Percentiles rank a stretch among this genome's conserved stretches.
Evolutionary conservation across 352 stramenopile genomes (phyloP).

Genomic region (Pythium vanterpoolii): DNA sequence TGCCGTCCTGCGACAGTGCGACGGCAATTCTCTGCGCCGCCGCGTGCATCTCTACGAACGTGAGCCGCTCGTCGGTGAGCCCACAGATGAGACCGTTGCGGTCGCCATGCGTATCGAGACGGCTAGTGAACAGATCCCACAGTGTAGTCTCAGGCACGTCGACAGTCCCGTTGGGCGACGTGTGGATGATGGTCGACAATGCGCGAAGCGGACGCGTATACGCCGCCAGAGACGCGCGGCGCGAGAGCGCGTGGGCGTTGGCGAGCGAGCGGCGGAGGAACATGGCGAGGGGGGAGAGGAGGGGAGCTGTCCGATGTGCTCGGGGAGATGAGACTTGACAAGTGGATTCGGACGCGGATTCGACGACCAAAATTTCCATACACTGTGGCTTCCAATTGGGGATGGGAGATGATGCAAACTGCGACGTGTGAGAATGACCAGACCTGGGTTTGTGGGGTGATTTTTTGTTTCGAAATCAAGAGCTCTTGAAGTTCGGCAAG

Average conservation of each 20-base stretch:
- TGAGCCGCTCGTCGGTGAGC: constrained; percentile 46
- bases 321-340: too few species aligned
- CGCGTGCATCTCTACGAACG: constrained; percentile 45
- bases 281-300: neutral
- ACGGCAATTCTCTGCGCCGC: constrained; percentile 39
- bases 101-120: constrained; percentile 35
- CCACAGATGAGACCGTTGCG: constrained; percentile 57
- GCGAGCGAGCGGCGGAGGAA: constrained; percentile 8
- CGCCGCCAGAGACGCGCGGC: neutral
- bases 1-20: constrained; percentile 38
- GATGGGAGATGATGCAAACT: too few species aligned
- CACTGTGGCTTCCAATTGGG: too few species aligned
- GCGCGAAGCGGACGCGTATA: constrained; percentile 11
- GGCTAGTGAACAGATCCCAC: constrained; percentile 44
- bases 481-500: too few species aligned
- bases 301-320: too few species aligned
- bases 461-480: too few species aligned
- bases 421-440: too few species aligned
- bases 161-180: constrained; percentile 46
- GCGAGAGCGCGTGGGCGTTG: constrained; percentile 9
- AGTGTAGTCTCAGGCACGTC: constrained; percentile 50
- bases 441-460: too few species aligned
- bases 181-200: constrained; percentile 52
- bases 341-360: too few species aligned
- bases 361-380: too few species aligned